Conservation (phyloP, 768 basidiomycete species). For the Lactifluus subvellereus region DNA sequence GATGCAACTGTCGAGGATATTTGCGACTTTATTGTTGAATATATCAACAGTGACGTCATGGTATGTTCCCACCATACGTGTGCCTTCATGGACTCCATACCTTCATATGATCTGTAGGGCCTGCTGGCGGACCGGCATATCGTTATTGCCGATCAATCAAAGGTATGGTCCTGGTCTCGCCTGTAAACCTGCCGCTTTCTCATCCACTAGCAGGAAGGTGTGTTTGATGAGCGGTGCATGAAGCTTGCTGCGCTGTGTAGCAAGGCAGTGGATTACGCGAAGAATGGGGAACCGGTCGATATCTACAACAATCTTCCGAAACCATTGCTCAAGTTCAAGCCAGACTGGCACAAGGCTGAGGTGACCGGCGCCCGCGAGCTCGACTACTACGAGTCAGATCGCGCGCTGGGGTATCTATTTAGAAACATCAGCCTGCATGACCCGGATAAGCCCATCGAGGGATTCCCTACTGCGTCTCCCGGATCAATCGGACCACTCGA, state of each 20-base stretch:
- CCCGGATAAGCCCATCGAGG: constrained; percentile 27
- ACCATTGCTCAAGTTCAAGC: neutral
- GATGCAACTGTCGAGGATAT: constrained; percentile 62
- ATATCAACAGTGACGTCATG: constrained; percentile 77
- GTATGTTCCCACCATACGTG: constrained; percentile 35
- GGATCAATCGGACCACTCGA: neutral
- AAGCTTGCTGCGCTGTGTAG: neutral
- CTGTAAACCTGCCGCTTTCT: neutral
- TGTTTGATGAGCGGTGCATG: neutral
- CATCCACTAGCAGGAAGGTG: neutral
- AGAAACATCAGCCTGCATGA: constrained; percentile 43
- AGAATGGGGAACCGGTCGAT: neutral
- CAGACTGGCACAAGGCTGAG: neutral
- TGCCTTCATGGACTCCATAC: neutral
- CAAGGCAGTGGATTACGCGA: neutral
- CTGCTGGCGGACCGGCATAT: neutral
- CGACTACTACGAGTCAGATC: constrained; percentile 2
- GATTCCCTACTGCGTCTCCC: neutral
- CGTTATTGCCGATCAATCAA: neutral
- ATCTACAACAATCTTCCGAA: neutral
- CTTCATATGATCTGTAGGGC: neutral
- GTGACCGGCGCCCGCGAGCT: neutral
- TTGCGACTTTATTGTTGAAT: constrained; percentile 76
- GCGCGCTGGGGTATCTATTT: neutral
- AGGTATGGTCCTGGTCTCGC: neutral